Conservation (phyloP, 805 yeast genomes). For the Candida boleticola region DNA sequence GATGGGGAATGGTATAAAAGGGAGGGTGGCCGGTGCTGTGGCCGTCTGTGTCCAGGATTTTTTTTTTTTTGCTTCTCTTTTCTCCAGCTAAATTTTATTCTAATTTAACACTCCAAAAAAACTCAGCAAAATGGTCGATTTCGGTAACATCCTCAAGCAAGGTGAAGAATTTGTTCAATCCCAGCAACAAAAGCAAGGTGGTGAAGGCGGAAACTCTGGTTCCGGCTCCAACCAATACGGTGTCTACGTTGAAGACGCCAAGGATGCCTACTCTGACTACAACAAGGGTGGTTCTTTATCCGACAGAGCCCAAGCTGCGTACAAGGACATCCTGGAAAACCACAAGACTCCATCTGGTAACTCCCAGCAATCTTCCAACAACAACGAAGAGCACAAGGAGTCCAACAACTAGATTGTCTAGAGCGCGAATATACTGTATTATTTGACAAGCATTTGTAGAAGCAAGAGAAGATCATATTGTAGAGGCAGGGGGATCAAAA, state of each 20-base stretch:
- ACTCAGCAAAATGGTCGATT: conserved; percentile 20
- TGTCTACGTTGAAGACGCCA: conserved; percentile 29
- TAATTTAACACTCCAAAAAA: not conserved
- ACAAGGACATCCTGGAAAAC: conserved; percentile 25
- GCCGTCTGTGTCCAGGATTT: too few relatives aligned
- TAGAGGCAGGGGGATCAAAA: too few relatives aligned
- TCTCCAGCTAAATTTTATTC: not conserved
- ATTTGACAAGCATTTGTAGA: too few relatives aligned
- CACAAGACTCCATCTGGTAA: conserved; percentile 13
- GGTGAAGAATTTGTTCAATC: conserved; percentile 23
- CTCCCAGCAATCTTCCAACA: conserved; percentile 9
- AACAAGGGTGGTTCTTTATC: conserved; percentile 25
- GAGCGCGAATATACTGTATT: too few relatives aligned
- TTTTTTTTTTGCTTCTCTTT: not conserved
- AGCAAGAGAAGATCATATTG: too few relatives aligned
- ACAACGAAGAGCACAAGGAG: conserved; percentile 11
- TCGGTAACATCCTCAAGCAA: conserved; percentile 30
- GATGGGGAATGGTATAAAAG: not conserved
- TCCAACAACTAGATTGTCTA: too few relatives aligned
- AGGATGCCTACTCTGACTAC: conserved; percentile 34
- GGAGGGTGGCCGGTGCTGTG: not conserved
- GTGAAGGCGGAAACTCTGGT: conserved; percentile 20
- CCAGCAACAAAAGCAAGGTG: conserved; percentile 9
- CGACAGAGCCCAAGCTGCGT: conserved; percentile 37
- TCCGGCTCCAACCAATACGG: conserved; percentile 15